Conservation (phyloP, 164 flowering plant genomes). For the Dillenia suffruticosa region DNA sequence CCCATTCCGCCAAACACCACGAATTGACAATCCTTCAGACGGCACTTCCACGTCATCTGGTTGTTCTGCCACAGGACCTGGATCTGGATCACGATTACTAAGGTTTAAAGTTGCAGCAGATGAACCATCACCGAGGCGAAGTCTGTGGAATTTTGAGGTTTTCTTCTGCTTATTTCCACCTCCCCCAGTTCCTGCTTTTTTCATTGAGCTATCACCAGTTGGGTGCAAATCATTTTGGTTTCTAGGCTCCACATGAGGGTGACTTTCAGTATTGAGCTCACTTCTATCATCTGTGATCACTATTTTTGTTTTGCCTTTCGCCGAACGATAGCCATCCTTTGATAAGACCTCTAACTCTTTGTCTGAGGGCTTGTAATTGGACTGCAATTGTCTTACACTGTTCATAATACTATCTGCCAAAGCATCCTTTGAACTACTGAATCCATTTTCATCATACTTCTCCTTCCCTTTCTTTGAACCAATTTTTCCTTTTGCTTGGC, state of each 20-base stretch:
- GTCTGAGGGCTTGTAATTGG: conserved; percentile 44
- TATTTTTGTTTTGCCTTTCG: conserved; percentile 46
- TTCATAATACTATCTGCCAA: conserved; percentile 54
- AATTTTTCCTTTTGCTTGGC: conserved; percentile 14
- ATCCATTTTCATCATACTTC: conserved; percentile 23
- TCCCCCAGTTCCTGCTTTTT: conserved; percentile 25
- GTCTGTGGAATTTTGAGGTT: conserved; percentile 69
- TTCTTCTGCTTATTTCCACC: conserved; percentile 52
- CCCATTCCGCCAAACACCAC: conserved; percentile 35
- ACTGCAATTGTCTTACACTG: conserved; percentile 59
- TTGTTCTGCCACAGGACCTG: conserved; percentile 26
- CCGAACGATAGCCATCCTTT: conserved; percentile 70
- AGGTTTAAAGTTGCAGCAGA: conserved; percentile 34
- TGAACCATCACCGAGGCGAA: conserved; percentile 71
- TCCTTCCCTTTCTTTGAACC: conserved; percentile 53
- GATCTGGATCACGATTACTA: conserved; percentile 22
- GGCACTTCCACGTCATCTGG: conserved; percentile 14
- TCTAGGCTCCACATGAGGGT: background rate
- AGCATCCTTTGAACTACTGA: conserved; percentile 24
- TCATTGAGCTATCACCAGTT: conserved; percentile 24
- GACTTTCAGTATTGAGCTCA: conserved; percentile 15
- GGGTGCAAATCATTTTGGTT: conserved; percentile 12
- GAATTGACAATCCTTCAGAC: conserved; percentile 29
- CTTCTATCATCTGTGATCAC: conserved; percentile 19
- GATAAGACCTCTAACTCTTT: conserved; percentile 60